These are phyloP conservation scores for Cutaneotrichosporon dermatis DNA, from an alignment of 1,284 basidiomycete species.

Conservation along the genomic window DNA sequence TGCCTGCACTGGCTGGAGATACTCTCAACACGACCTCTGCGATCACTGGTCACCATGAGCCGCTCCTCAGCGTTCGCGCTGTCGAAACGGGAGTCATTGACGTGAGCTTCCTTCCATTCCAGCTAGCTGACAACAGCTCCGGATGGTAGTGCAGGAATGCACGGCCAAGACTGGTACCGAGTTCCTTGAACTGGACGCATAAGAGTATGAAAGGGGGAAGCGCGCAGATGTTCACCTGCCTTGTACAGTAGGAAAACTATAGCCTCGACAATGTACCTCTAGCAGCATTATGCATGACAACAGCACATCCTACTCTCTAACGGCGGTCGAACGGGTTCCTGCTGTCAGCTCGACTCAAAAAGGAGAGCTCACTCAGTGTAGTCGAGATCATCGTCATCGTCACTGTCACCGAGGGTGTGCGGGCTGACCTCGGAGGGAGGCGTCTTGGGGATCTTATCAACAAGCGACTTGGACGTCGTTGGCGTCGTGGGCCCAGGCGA, in stretches of 20 bases:
- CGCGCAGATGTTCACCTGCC: too few species aligned
- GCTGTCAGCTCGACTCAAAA: slow-evolving; percentile 1
- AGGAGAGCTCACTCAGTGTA: slow-evolving; percentile 49
- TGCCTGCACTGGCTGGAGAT: slow-evolving; percentile 34
- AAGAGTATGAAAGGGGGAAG: too few species aligned
- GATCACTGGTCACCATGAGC: slow-evolving; percentile 31
- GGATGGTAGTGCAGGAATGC: slow-evolving; percentile 46
- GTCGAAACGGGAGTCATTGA: slow-evolving; percentile 83
- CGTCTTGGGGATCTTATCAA: slow-evolving; percentile 40
- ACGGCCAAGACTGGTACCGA: slow-evolving; percentile 36
- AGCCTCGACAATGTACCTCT: too few species aligned
- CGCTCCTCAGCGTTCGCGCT: slow-evolving; percentile 60
- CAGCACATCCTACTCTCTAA: not conserved
- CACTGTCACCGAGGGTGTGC: slow-evolving; percentile 39
- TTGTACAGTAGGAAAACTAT: not conserved
- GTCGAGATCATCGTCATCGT: slow-evolving; percentile 44
- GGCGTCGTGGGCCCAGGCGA: not conserved
- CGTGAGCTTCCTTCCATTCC: slow-evolving; percentile 51
- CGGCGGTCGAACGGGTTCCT: slow-evolving; percentile 45
- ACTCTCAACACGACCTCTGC: slow-evolving; percentile 20
- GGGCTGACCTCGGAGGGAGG: slow-evolving; percentile 31
- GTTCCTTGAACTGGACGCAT: not conserved
- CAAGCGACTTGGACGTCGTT: slow-evolving; percentile 16
- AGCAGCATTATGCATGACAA: too few species aligned
- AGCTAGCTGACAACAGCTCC: slow-evolving; percentile 26